These are phyloP conservation scores for Aquilaria agallochum DNA, from an alignment of 441 rosid genomes.

Conservation along the genomic window DNA sequence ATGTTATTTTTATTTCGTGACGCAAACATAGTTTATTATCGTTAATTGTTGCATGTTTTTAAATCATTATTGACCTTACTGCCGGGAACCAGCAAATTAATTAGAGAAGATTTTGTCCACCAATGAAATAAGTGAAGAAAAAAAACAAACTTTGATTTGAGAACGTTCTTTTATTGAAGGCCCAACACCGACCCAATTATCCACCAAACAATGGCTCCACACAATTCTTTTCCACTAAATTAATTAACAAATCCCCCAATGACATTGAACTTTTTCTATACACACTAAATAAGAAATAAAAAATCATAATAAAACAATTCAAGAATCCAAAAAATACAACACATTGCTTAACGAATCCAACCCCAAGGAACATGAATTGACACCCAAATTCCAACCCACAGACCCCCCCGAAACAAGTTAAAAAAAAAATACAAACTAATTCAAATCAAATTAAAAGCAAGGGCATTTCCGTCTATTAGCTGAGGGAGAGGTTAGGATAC, in stretches of 20 bases:
- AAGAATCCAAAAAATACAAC: background rate
- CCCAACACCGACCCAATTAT: background rate
- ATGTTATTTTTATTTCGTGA: too few relatives aligned
- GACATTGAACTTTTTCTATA: background rate
- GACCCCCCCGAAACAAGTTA: background rate
- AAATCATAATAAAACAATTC: background rate
- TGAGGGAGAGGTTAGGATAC: conserved; percentile 24
- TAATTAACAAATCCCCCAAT: conserved; percentile 1
- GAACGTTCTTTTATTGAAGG: background rate
- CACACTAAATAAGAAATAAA: conserved; percentile 1
- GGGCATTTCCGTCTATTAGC: conserved; percentile 27
- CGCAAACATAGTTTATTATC: too few relatives aligned
- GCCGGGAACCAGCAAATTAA: too few relatives aligned
- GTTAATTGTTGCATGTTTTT: too few relatives aligned
- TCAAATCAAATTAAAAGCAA: background rate
- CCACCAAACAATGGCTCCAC: conserved; percentile 7
- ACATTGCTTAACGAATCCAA: conserved; percentile 3
- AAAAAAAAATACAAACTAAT: background rate
- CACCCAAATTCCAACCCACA: background rate
- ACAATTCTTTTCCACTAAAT: background rate
- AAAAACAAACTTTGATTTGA: too few relatives aligned
- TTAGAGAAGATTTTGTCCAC: too few relatives aligned
- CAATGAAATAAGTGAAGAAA: too few relatives aligned
- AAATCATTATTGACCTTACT: too few relatives aligned
- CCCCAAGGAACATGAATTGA: background rate